These are phyloP conservation scores for Phylloporus rhodoxanthus DNA, from an alignment of 768 basidiomycete genomes.

Conservation along the genomic window DNA sequence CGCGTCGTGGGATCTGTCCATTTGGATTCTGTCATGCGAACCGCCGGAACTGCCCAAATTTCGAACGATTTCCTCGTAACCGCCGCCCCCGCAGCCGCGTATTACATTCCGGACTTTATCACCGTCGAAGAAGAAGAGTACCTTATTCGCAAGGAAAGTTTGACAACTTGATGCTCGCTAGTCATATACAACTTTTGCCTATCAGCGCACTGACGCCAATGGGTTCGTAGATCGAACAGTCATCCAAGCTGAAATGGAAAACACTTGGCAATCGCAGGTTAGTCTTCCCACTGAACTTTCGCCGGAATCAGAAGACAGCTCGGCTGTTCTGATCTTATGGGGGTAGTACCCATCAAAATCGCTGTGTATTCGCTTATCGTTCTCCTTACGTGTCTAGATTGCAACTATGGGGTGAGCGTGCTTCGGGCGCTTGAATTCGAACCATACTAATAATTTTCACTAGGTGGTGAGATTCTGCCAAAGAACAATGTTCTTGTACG, in stretches of 20 bases:
- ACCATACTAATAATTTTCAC: conserved; percentile 4
- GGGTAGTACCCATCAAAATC: conserved; percentile 1
- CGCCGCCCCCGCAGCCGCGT: conserved; percentile 36
- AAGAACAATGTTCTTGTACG: conserved; percentile 59
- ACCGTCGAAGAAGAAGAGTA: conserved; percentile 72
- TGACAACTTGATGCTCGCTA: neutral
- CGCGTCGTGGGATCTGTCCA: conserved; percentile 18
- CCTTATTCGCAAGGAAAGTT: conserved; percentile 64
- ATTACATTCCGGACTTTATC: conserved; percentile 76
- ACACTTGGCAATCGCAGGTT: conserved; percentile 31
- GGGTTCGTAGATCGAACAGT: conserved; percentile 57
- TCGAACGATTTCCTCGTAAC: conserved; percentile 10
- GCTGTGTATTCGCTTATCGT: conserved; percentile 1
- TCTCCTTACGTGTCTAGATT: conserved; percentile 38
- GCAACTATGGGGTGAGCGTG: conserved; percentile 60
- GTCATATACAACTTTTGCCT: neutral
- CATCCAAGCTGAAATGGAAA: conserved; percentile 82
- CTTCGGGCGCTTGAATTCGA: conserved; percentile 1
- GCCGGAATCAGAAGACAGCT: neutral
- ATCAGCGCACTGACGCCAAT: conserved; percentile 14
- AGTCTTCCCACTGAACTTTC: neutral
- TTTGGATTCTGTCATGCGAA: conserved; percentile 10
- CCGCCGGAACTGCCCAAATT: conserved; percentile 1
- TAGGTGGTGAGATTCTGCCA: conserved; percentile 69
- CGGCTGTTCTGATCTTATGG: neutral